Conservation (phyloP, 2,329 filamentous ascomycete species). For the Penicillium sp. region DNA sequence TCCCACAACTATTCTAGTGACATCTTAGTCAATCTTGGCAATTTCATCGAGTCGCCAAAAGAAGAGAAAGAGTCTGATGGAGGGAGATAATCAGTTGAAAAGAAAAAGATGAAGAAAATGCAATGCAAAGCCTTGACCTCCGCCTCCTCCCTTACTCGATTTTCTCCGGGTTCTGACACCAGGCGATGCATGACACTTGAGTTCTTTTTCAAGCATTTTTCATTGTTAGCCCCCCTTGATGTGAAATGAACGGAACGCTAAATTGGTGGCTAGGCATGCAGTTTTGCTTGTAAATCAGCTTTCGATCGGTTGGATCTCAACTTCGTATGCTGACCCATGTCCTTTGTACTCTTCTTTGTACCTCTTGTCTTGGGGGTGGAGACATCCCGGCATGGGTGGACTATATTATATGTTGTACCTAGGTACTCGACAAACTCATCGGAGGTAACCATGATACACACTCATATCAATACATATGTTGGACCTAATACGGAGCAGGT, state of each 20-base stretch:
- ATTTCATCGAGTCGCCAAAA: neutral
- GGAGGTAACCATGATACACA: neutral
- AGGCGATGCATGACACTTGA: constrained; percentile 6
- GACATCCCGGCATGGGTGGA: neutral
- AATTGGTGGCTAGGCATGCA: neutral
- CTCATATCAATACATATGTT: neutral
- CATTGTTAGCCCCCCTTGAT: neutral
- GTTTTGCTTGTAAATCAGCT: neutral
- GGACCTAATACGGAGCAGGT: no score
- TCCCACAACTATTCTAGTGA: constrained; percentile 14
- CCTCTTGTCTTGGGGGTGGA: neutral
- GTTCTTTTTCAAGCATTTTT: constrained; percentile 3
- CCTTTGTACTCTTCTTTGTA: neutral
- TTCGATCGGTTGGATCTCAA: neutral
- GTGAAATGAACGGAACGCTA: constrained; percentile 3
- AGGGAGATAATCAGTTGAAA: neutral
- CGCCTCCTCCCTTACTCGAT: neutral
- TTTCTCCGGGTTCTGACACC: constrained; percentile 9
- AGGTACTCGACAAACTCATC: neutral
- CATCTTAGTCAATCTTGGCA: constrained; percentile 15
- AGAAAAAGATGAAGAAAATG: neutral
- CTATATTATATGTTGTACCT: neutral
- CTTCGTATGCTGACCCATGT: neutral
- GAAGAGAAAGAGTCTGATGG: neutral
- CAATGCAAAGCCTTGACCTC: constrained; percentile 3